These are phyloP conservation scores for Eragrostis nindensis DNA, from an alignment of 176 grass and related monocot genomes.

Conservation along the genomic window DNA sequence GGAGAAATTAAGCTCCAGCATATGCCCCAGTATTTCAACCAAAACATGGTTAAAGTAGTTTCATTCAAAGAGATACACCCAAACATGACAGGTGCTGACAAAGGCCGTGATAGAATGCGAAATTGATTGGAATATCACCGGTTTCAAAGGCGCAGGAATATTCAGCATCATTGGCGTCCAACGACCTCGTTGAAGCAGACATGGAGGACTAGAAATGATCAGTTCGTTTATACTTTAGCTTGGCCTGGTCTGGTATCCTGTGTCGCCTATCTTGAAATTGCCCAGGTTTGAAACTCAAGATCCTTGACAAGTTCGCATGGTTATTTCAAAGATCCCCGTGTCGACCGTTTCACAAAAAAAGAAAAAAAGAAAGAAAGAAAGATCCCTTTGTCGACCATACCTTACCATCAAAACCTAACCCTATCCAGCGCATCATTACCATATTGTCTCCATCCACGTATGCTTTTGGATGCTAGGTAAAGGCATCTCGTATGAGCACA, in stretches of 20 bases:
- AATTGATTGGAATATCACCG: not conserved
- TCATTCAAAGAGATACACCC: not conserved
- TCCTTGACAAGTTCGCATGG: not conserved
- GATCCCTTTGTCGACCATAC: not conserved
- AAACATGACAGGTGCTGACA: not conserved
- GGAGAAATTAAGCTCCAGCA: not conserved
- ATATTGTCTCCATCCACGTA: not conserved
- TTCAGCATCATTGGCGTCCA: not conserved
- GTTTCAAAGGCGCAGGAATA: not conserved
- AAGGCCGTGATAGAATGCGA: no score
- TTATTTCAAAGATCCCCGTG: slow-evolving; percentile 37
- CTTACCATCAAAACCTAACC: slow-evolving; percentile 1
- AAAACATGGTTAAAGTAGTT: not conserved
- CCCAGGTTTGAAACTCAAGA: not conserved
- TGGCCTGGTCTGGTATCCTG: not conserved
- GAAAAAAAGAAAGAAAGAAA: no score
- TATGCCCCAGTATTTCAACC: not conserved
- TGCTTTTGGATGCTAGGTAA: not conserved
- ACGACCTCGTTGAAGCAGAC: not conserved
- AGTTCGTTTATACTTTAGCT: not conserved
- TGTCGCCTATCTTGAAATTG: not conserved
- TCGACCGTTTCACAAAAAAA: no score
- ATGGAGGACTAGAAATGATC: not conserved
- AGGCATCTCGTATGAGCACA: slow-evolving; percentile 34
- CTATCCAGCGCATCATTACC: not conserved